Percentiles rank a stretch among this genome's conserved stretches.
Conservation (phyloP, 805 yeast genomes). For the Saccharomycopsis sp. region DNA sequence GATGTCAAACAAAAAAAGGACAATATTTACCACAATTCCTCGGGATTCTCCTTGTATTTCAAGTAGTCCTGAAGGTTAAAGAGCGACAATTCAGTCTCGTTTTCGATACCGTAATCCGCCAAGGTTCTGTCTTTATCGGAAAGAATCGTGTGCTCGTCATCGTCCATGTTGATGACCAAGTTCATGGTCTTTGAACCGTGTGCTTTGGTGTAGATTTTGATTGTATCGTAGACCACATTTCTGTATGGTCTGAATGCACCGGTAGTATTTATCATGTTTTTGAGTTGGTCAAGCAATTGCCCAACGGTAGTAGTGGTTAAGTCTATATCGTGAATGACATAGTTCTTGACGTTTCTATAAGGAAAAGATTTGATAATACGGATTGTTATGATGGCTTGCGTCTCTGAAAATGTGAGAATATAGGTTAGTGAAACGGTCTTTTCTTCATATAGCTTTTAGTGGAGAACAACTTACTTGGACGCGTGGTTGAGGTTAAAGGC, state of each 20-base stretch:
- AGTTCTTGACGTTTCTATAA: conserved; percentile 77
- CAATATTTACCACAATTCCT: conserved; percentile 88
- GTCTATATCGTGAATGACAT: conserved; percentile 63
- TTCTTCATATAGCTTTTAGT: conserved; percentile 1
- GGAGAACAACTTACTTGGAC: conserved; percentile 56
- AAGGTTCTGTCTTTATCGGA: conserved; percentile 36
- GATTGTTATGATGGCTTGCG: conserved; percentile 72
- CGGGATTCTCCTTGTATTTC: conserved; percentile 72
- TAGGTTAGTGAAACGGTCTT: background rate
- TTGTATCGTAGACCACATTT: conserved; percentile 61
- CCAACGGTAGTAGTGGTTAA: conserved; percentile 61
- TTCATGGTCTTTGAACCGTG: conserved; percentile 93
- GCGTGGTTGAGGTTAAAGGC: conserved; percentile 72
- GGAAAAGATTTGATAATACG: conserved; percentile 89
- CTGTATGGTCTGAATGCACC: conserved; percentile 80
- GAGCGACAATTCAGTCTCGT: conserved; percentile 89
- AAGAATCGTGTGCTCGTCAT: conserved; percentile 71
- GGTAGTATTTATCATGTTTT: conserved; percentile 41
- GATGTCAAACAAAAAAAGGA: no score
- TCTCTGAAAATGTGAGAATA: conserved; percentile 32
- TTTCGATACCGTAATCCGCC: conserved; percentile 53
- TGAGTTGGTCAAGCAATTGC: conserved; percentile 49
- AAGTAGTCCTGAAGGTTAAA: conserved; percentile 64
- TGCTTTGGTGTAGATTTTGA: conserved; percentile 89
- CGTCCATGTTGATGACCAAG: conserved; percentile 81